Percentiles rank a stretch among this genome's conserved stretches.
Conservation (phyloP, 257 asterid genomes). For the Salvia rosmarinus region DNA sequence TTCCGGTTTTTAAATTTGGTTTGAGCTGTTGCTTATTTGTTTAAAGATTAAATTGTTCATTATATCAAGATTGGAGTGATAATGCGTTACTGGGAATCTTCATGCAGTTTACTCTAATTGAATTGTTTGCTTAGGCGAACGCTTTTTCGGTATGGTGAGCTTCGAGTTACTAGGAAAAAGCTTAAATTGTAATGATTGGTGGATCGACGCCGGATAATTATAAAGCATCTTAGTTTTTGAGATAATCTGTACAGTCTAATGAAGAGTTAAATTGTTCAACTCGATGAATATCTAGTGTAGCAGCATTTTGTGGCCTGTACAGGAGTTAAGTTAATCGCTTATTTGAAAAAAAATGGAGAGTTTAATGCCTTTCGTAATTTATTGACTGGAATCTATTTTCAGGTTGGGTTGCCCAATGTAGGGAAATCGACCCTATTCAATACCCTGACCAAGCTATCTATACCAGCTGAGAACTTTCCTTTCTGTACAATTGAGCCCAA, state of each 20-base stretch:
- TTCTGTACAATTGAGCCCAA: slow-evolving; percentile 98
- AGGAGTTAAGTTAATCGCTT: neutral
- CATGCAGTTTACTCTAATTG: neutral
- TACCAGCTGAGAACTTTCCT: slow-evolving; percentile 97
- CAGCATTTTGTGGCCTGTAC: neutral
- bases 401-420: slow-evolving; percentile 99
- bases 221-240: neutral
- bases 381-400: slow-evolving; percentile 34
- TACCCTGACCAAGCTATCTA: slow-evolving; percentile 93
- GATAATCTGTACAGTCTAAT: neutral
- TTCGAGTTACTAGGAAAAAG: slow-evolving; percentile 9
- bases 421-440: slow-evolving; percentile 97
- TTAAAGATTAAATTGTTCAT: neutral
- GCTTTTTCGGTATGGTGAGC: neutral
- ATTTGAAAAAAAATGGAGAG: neutral
- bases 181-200: neutral
- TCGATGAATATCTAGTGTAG: slow-evolving; percentile 11
- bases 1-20: neutral
- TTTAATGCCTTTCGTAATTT: neutral
- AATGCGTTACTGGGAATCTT: neutral
- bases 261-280: neutral
- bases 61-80: neutral
- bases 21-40: slow-evolving; percentile 1
- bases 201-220: neutral
- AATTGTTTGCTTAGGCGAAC: neutral